phyloP scores from a whole-genome alignment of 345 rosid species.

The Abelmoschus esculentus region DNA sequence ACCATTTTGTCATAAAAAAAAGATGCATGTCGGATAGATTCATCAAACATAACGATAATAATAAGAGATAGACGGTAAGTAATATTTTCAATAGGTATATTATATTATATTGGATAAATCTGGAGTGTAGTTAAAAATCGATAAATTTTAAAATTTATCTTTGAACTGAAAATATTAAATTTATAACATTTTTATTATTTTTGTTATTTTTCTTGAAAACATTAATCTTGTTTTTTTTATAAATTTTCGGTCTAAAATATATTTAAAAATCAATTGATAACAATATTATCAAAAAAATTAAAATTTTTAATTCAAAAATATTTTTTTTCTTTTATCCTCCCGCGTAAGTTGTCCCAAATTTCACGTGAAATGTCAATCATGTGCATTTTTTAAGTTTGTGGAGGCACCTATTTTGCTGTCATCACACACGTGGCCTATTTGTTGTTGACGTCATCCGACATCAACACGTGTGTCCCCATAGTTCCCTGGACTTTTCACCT shows the following conservation, averaged over 20 bases:
- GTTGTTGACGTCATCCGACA: slow-evolving; percentile 4
- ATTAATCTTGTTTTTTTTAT: too few relatives aligned
- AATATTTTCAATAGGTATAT: not conserved
- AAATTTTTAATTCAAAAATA: too few relatives aligned
- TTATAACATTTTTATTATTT: too few relatives aligned
- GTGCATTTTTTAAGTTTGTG: slow-evolving; percentile 4
- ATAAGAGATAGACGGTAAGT: not conserved
- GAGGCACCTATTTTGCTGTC: slow-evolving; percentile 18
- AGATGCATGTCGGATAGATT: not conserved
- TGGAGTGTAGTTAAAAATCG: too few relatives aligned
- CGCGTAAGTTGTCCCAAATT: slow-evolving; percentile 9
- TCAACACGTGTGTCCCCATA: slow-evolving; percentile 25
- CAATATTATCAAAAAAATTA: too few relatives aligned
- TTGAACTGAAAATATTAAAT: too few relatives aligned
- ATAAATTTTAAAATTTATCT: too few relatives aligned
- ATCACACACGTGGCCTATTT: slow-evolving; percentile 23
- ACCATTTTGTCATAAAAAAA: not conserved
- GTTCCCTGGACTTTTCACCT: slow-evolving; percentile 14
- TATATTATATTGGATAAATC: too few relatives aligned
- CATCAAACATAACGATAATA: not conserved
- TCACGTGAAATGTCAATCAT: slow-evolving; percentile 29
- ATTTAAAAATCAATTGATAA: too few relatives aligned
- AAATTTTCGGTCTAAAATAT: too few relatives aligned
- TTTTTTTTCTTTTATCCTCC: too few relatives aligned
- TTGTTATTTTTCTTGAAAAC: too few relatives aligned